Base-by-base conservation (phyloP, 495 filamentous ascomycete species). In the Penicillium manginii region DNA sequence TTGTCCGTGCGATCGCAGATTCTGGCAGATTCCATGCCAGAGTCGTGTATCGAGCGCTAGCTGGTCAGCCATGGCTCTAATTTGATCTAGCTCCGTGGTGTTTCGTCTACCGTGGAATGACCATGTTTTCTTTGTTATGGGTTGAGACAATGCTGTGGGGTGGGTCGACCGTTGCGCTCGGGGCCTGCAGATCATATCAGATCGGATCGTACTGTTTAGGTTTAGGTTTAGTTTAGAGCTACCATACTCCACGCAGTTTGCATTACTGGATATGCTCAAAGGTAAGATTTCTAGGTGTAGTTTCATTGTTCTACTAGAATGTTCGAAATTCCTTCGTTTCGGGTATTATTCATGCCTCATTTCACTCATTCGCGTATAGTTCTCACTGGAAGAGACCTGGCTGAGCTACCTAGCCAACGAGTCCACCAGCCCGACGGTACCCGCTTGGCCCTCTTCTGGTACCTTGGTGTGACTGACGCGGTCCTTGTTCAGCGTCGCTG, bases 271-370 rank as follows among this genome's bases (percentile, higher is more conserved):
- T 29, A 8, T 29, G 26, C 6, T 2, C 26, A 29, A 29, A 29
- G 0, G 9, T 29, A 29, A n/a, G n/a, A n/a, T n/a, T n/a, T 29
- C 26, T 8, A 29, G 26, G 4, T 29, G 6, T 1, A 19, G 19
- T 17, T 43, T 18, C 3, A 54, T 33, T 54, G 17, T 35, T 33
- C 19, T 42, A 47, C 54, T 18, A 59, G 40, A 26, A 19, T 31
- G 47, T 49, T 31, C 11, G 21, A 9, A 53, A n/a, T 55, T 43
- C 21, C 37, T 26, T 19, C 31, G 29, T 42, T 35, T 39, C 11
- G 62, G 62, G 65, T 65, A 65, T 68, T 65, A 54, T 68, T 66
- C 63, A 61, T 60, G 50, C 40, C 33, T 65, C 62, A 55, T 67
- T 39, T 43, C 26, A 59, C 29, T 52, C 18, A 29, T 48, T 18